Conservation (phyloP, 1,139 yeast genomes). For the Neolecta irregularis region DNA sequence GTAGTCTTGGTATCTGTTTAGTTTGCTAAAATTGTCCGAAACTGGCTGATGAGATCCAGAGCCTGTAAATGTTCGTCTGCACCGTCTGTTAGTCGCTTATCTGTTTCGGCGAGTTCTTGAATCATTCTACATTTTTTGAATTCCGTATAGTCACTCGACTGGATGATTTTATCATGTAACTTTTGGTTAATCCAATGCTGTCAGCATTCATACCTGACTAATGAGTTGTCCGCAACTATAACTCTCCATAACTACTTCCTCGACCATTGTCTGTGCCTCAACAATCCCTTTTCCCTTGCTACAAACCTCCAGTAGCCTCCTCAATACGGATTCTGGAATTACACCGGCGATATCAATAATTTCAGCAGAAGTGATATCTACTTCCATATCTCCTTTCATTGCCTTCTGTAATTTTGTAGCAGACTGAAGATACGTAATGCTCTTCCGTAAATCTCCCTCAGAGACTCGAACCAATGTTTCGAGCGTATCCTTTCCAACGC, state of each 20-base stretch:
- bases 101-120: slow-evolving; percentile 53
- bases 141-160: slow-evolving; percentile 40
- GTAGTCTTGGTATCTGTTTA: no score
- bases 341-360: slow-evolving; percentile 77
- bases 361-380: slow-evolving; percentile 13
- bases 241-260: slow-evolving; percentile 51
- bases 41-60: no score
- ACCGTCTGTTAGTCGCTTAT: slow-evolving; percentile 63
- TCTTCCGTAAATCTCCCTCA: slow-evolving; percentile 82
- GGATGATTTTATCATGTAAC: slow-evolving; percentile 56
- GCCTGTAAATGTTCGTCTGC: slow-evolving; percentile 82
- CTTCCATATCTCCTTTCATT: slow-evolving; percentile 26
- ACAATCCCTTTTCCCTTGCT: slow-evolving; percentile 8
- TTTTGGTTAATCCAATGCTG: background rate
- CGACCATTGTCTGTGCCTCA: slow-evolving; percentile 35
- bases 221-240: slow-evolving; percentile 76
- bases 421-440: slow-evolving; percentile 80
- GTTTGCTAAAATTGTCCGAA: no score
- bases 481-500: slow-evolving; percentile 36
- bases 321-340: slow-evolving; percentile 43
- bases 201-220: slow-evolving; percentile 31
- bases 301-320: slow-evolving; percentile 31
- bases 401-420: slow-evolving; percentile 42
- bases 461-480: slow-evolving; percentile 51
- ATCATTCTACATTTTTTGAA: slow-evolving; percentile 51